Conservation (phyloP, 257 asterid species). For the Fraxinus americana region DNA sequence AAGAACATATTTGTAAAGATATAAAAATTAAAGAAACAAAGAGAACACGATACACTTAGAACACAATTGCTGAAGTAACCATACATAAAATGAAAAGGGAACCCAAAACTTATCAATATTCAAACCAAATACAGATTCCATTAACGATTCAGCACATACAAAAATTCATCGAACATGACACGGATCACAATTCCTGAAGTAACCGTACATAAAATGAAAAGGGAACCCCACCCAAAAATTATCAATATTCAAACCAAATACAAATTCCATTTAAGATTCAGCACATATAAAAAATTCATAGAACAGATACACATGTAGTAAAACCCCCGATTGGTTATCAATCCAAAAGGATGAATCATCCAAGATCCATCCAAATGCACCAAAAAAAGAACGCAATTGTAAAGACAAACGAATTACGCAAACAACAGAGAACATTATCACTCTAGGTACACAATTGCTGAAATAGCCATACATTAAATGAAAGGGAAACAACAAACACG, state of each 20-base stretch:
- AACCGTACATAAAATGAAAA: background rate
- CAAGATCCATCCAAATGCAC: background rate
- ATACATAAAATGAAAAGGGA: no score
- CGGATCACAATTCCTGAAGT: no score
- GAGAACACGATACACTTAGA: background rate
- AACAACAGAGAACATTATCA: background rate
- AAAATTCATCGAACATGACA: no score
- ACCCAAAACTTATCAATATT: no score
- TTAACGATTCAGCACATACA: no score
- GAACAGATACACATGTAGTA: background rate
- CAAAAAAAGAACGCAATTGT: background rate
- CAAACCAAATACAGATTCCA: no score
- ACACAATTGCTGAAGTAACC: no score
- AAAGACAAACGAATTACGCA: background rate
- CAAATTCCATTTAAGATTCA: background rate
- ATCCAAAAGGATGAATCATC: background rate
- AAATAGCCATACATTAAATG: background rate
- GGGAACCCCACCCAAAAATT: background rate
- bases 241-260: background rate
- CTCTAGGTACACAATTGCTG: background rate
- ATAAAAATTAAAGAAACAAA: no score
- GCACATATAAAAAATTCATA: background rate
- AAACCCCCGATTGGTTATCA: no score
- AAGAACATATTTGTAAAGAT: background rate
- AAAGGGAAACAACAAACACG: background rate